phyloP scores from a whole-genome alignment of 2,329 filamentous ascomycete species.

The Aspergillus calidoustus region DNA sequence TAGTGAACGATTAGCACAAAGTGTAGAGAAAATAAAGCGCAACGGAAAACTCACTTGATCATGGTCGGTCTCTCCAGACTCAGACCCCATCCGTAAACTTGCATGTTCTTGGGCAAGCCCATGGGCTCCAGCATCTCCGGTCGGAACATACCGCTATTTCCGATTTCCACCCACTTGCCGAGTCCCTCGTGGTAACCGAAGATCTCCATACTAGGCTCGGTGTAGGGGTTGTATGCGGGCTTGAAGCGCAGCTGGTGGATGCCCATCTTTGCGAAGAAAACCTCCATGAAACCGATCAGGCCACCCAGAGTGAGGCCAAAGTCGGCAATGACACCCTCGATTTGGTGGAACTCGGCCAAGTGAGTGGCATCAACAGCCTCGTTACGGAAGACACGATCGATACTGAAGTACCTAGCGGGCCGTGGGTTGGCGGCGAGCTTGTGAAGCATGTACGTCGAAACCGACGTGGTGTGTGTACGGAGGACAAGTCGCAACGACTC shows the following conservation, averaged over 20 bases:
- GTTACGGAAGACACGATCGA: constrained; percentile 97
- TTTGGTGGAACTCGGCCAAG: constrained; percentile 96
- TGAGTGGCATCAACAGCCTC: constrained; percentile 97
- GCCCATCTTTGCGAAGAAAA: constrained; percentile 97
- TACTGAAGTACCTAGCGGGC: constrained; percentile 95
- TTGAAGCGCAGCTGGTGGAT: constrained; percentile 89
- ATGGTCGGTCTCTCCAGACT: constrained; percentile 93
- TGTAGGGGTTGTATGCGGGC: constrained; percentile 94
- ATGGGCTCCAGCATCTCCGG: constrained; percentile 96
- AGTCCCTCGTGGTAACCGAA: constrained; percentile 93
- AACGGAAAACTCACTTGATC: constrained; percentile 73
- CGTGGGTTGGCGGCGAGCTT: constrained; percentile 83
- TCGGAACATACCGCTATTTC: constrained; percentile 98
- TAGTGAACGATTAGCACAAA: constrained; percentile 11
- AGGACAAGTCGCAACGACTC: constrained; percentile 87
- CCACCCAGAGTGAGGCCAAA: constrained; percentile 91
- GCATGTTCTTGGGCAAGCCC: constrained; percentile 88
- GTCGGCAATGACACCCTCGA: constrained; percentile 97
- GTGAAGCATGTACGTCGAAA: constrained; percentile 88
- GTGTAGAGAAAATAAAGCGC: background rate
- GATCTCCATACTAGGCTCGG: constrained; percentile 96
- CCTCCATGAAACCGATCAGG: constrained; percentile 90
- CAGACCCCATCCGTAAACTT: constrained; percentile 92
- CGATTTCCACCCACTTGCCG: constrained; percentile 93
- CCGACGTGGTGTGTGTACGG: constrained; percentile 93